A percentile compares a stretch with the other conserved stretches of the same genome.
These are phyloP conservation scores for Penicillium soppii DNA, from an alignment of 495 filamentous ascomycete genomes.

Conservation along the genomic window DNA sequence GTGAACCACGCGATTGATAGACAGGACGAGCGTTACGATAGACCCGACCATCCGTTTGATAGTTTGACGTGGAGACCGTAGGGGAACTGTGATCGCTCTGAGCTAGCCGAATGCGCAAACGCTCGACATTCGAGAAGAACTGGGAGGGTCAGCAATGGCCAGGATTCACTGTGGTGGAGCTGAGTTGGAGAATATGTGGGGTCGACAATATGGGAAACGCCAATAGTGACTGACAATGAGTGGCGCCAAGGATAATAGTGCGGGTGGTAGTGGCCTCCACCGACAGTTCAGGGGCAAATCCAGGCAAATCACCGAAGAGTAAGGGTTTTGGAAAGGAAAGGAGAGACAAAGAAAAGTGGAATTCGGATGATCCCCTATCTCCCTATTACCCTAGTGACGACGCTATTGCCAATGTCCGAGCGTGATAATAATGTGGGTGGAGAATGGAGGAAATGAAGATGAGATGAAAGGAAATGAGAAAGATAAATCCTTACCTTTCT, in stretches of 20 bases:
- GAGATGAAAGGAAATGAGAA: background rate
- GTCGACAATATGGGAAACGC: constrained; percentile 8
- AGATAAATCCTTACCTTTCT: constrained; percentile 33
- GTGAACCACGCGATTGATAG: constrained; percentile 7
- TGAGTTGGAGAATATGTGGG: constrained; percentile 1
- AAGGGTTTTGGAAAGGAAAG: background rate
- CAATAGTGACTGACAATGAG: constrained; percentile 7
- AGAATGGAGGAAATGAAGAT: background rate
- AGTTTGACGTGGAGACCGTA: constrained; percentile 17
- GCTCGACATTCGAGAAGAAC: constrained; percentile 46
- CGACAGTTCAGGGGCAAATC: constrained; percentile 15
- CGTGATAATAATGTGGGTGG: background rate
- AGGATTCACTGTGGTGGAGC: constrained; percentile 11
- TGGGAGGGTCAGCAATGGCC: constrained; percentile 23
- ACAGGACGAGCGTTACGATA: constrained; percentile 16
- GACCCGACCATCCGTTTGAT: constrained; percentile 17
- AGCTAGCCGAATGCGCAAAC: constrained; percentile 32
- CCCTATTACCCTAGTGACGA: constrained; percentile 1
- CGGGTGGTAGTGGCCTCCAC: constrained; percentile 23
- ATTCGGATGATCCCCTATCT: background rate
- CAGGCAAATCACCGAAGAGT: background rate
- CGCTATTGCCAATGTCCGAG: background rate
- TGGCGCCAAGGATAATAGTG: constrained; percentile 32
- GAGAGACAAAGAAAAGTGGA: constrained; percentile 2
- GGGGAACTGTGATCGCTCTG: constrained; percentile 26